phyloP scores from a whole-genome alignment of 331 rosid genomes.

The Cydonia oblonga region DNA sequence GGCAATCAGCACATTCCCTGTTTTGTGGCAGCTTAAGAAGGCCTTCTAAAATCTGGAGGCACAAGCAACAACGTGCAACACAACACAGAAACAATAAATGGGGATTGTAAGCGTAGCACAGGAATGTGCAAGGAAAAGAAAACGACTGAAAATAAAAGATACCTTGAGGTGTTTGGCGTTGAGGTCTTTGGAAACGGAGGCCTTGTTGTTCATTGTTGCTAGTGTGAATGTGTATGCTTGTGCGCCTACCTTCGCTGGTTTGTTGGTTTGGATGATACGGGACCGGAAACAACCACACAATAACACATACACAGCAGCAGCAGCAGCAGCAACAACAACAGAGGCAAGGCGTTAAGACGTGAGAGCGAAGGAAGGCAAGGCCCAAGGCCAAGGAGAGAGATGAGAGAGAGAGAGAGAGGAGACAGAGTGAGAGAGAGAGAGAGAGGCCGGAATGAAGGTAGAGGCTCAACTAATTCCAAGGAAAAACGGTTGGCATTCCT shows the following conservation, averaged over 20 bases:
- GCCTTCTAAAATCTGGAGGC: slow-evolving; percentile 63
- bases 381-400: neutral
- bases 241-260: neutral
- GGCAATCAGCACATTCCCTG: slow-evolving; percentile 83
- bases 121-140: neutral
- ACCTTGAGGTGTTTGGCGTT: slow-evolving; percentile 72
- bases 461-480: neutral
- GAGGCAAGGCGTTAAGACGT: neutral
- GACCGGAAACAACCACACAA: neutral
- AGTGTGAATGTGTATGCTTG: neutral
- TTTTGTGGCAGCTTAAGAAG: slow-evolving; percentile 76
- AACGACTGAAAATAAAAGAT: neutral
- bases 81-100: neutral
- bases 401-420: neutral
- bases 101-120: neutral
- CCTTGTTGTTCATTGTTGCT: slow-evolving; percentile 53
- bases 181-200: slow-evolving; percentile 78
- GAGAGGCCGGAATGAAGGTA: neutral
- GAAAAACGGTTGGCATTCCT: slow-evolving; percentile 5
- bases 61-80: slow-evolving; percentile 1
- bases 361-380: neutral
- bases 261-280: neutral
- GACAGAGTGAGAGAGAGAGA: neutral
- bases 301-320: neutral
- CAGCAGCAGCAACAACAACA: neutral